A percentile compares a stretch with the other conserved stretches of the same genome.
These are phyloP conservation scores for Avena atlantica DNA, from an alignment of 176 grass and related monocot genomes.

Conservation along the genomic window DNA sequence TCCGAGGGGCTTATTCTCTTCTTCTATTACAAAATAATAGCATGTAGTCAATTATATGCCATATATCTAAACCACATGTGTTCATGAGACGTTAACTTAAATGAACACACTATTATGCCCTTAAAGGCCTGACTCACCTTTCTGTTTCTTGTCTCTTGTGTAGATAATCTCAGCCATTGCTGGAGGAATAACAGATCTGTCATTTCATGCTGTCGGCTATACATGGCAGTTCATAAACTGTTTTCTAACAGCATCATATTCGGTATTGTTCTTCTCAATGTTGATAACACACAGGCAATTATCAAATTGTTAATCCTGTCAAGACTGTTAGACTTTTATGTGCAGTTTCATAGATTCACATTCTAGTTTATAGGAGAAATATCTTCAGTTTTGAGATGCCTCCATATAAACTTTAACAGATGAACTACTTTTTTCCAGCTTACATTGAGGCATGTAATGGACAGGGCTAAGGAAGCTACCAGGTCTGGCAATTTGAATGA, in stretches of 20 bases:
- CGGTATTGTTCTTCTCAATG: constrained; percentile 64
- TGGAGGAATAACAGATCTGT: constrained; percentile 90
- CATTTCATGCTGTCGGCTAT: constrained; percentile 92
- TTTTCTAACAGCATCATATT: constrained; percentile 95
- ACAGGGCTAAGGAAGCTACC: constrained; percentile 93
- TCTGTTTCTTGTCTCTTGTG: constrained; percentile 45
- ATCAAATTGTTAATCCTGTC: neutral
- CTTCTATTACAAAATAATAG: constrained; percentile 6
- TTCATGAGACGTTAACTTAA: neutral
- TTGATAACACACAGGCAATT: neutral
- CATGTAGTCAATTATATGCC: neutral
- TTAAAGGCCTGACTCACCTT: constrained; percentile 19
- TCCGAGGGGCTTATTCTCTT: neutral
- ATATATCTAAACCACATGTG: neutral
- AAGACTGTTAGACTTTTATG: constrained; percentile 21
- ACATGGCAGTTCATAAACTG: constrained; percentile 91
- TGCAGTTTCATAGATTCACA: neutral
- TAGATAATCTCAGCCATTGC: constrained; percentile 95
- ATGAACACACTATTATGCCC: neutral
- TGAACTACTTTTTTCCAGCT: constrained; percentile 63
- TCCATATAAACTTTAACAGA: constrained; percentile 36
- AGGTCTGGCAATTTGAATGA: constrained; percentile 94
- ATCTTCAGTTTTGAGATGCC: constrained; percentile 20
- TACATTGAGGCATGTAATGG: constrained; percentile 92
- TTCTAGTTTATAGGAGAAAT: neutral